phyloP scores from a whole-genome alignment of 257 asterid genomes.

The Paraleonurus japonicus region DNA sequence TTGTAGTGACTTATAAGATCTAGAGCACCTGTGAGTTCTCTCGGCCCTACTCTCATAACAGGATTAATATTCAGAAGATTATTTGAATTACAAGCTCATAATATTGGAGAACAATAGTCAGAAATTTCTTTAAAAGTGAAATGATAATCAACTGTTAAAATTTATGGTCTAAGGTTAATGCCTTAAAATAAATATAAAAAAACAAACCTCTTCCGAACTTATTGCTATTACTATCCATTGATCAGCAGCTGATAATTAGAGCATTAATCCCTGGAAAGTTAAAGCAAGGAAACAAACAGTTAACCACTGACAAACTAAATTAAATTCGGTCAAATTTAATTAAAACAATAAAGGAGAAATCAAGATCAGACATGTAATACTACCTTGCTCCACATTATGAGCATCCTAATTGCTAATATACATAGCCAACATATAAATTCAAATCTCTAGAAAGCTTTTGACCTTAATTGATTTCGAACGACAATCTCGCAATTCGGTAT shows the following conservation, averaged over 20 bases:
- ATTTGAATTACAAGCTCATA: conserved; percentile 1
- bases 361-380: not conserved
- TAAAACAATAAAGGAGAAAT: not conserved
- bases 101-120: not conserved
- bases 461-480: not conserved
- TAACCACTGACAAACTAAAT: not conserved
- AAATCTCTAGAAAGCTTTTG: not conserved
- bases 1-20: conserved; percentile 55
- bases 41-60: conserved; percentile 39
- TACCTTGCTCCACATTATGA: not conserved
- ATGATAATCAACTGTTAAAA: conserved; percentile 4
- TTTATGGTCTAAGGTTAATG: not conserved
- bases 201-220: conserved; percentile 42
- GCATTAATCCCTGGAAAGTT: conserved; percentile 21
- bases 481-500: not conserved
- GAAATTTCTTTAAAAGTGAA: not conserved
- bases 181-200: conserved; percentile 16
- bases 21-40: conserved; percentile 49
- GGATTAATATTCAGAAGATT: not conserved
- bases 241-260: conserved; percentile 24
- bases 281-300: not conserved
- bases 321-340: not conserved
- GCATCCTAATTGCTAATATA: not conserved
- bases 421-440: not conserved
- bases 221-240: conserved; percentile 32